Evolutionary conservation across 2,329 filamentous ascomycete species (phyloP), one percentile per base, ranked within the genome.

Genomic region (Coniella lustricola): DNA sequence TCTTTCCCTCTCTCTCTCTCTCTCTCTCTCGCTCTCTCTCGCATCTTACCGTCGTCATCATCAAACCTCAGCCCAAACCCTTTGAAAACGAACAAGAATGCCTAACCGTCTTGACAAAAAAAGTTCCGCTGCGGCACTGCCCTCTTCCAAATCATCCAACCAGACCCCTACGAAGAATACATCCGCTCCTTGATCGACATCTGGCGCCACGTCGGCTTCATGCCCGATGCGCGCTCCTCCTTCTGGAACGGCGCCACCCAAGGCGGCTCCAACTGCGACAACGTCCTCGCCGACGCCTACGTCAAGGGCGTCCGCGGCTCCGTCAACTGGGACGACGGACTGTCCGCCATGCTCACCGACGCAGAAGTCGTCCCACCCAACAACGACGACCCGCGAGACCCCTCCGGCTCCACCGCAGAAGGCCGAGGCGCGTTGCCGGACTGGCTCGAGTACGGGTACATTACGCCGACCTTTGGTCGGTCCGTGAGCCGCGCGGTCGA

Each of bases 241-340:
- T 82, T 85, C 62, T 84, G 71, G 66, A 87, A 85, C 53, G 84
- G 84, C 9, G 76, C 78, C 14, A 77, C 79, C 0, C 84, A 87
- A 29, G 84, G 82, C 10, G 84, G 84, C 7, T 83, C 77, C 12
- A 87, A 87, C 57, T 76, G 78, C 3, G 84, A 88, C 60, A 87
- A 84, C 49, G 75, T 88, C 3, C 74, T 88, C 14, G 84, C 84
- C 2, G 84, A 88, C 57, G 84, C 84, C 0, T 87, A 79, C 53
- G 73, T 85, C 25, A 87, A 87, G 60, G 81, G 82, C 0, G 74
- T 87, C 3, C 69, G 74, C 12, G 81, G 79, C 4, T 67, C 67
- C 3, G 67, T 88, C 37, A 69, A 87, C 62, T 88, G 84, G 84
- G 64, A 70, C 3, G 75, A 78, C 46, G 81, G 73, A 3, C 83